These are phyloP conservation scores for Sergeia podlipaevii DNA, from an alignment of 208 protist genomes.

Conservation along the genomic window DNA sequence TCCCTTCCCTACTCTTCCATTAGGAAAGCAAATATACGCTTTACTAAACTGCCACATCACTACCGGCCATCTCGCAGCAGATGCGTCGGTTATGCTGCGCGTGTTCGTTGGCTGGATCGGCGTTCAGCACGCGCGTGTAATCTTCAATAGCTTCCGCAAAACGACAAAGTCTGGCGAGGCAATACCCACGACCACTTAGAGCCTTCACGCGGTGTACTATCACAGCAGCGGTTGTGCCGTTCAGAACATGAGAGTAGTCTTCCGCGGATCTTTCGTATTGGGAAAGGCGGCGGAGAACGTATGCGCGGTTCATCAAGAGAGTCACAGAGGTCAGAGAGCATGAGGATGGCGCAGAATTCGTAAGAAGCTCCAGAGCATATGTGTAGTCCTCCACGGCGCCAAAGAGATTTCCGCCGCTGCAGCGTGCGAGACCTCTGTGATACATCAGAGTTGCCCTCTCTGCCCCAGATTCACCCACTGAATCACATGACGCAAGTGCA, in stretches of 20 bases:
- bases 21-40: no score
- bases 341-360: no score
- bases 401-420: no score
- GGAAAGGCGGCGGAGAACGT: slow-evolving; percentile 65
- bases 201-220: slow-evolving; percentile 50
- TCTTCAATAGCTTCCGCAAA: slow-evolving; percentile 74
- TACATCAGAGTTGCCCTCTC: no score
- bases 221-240: slow-evolving; percentile 16
- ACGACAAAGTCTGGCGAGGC: slow-evolving; percentile 43
- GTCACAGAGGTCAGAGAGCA: slow-evolving; percentile 14
- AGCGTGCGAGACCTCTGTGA: no score
- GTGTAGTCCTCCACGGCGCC: slow-evolving; percentile 75
- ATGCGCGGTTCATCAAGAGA: slow-evolving; percentile 54
- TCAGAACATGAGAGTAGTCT: slow-evolving; percentile 55
- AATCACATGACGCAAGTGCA: slow-evolving; percentile 54
- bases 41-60: no score
- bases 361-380: slow-evolving; percentile 30
- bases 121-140: slow-evolving; percentile 60
- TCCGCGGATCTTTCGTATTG: slow-evolving; percentile 37
- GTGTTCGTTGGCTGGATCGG: slow-evolving; percentile 62
- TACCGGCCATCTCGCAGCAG: slow-evolving; percentile 74
- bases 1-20: no score
- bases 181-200: slow-evolving; percentile 83
- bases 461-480: no score
- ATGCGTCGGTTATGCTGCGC: slow-evolving; percentile 88